phyloP scores from a whole-genome alignment of 768 basidiomycete species.

The Rhizopogon vulgaris region DNA sequence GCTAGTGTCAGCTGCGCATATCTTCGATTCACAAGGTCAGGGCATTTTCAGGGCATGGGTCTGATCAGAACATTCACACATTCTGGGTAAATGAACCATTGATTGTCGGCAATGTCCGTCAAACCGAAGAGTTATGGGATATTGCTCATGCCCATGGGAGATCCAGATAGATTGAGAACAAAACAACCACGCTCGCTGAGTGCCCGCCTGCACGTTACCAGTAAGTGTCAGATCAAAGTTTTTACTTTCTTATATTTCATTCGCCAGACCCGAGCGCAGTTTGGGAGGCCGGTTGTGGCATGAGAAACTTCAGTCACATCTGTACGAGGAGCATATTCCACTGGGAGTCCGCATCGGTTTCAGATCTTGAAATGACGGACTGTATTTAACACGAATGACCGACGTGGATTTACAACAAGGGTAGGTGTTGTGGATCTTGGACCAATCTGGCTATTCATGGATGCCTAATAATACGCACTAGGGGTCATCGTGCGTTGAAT shows the following conservation, averaged over 20 bases:
- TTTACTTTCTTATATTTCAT: not conserved
- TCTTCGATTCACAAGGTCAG: slow-evolving; percentile 9
- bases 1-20: not conserved
- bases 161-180: slow-evolving; percentile 10
- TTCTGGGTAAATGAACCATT: not conserved
- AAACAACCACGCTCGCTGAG: slow-evolving; percentile 7
- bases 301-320: slow-evolving; percentile 16
- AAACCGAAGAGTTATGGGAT: slow-evolving; percentile 2
- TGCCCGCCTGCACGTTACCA: slow-evolving; percentile 11
- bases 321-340: not conserved
- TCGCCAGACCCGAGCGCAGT: slow-evolving; percentile 3
- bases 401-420: slow-evolving; percentile 6
- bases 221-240: slow-evolving; percentile 4
- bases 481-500: slow-evolving; percentile 12
- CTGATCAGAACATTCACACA: not conserved
- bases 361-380: not conserved
- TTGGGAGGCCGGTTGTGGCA: slow-evolving; percentile 7
- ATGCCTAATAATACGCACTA: slow-evolving; percentile 7
- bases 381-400: not conserved
- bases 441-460: slow-evolving; percentile 5
- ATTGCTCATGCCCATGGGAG: slow-evolving; percentile 11
- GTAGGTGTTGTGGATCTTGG: not conserved
- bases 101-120: slow-evolving; percentile 4
- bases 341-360: not conserved
- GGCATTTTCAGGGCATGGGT: not conserved